Base-by-base conservation (phyloP, 225 moss, liverwort and hornwort genomes). In the Physcomitrium patens region DNA sequence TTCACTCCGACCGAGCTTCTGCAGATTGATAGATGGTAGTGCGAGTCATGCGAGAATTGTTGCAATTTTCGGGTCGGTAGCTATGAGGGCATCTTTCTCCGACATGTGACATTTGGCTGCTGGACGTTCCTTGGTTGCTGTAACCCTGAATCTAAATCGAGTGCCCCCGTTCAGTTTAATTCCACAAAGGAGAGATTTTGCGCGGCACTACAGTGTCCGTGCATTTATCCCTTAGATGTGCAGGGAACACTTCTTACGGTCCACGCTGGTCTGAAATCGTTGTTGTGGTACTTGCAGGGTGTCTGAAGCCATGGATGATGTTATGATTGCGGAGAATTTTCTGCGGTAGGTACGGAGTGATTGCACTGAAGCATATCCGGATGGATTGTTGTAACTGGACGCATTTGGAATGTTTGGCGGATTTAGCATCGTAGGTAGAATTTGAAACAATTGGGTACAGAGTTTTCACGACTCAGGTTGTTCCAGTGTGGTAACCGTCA, bases 201-300 rank as follows among this genome's bases (percentile, higher is more conserved):
- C 26, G 44, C n/a, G 55, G 44, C 17, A 24, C 18, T 24, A 24
- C 41, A 44, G n/a, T 37, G 5, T 37, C 28, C 7, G 31, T 28
- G 22, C 5, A 47, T 1, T 63, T 12, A 37, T 3, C 22, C 49
- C 62, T 37, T 4, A 20, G 54, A 8, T 2, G 18, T 55, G 54
- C 17, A 19, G 7, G 17, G 2, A 17, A 55, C 19, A 1, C 18
- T 17, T 55, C 16, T 8, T 17, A 3, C 5, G 19, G 8, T 17
- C 0, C 19, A 42, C 48, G 3, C 26, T 49, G 8, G 44, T 46
- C 57, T 81, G 47, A 77, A 58, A 20, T 19, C 0, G 19, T 47
- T 14, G 15, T 18, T 67, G 20, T 49, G 59, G 55, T 31, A 6
- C 67, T 47, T 75, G 71, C 78, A 82, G 82, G 55, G 42, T 47